These are phyloP conservation scores for Saitozyma sp. DNA, from an alignment of 768 basidiomycete species.

Conservation along the genomic window DNA sequence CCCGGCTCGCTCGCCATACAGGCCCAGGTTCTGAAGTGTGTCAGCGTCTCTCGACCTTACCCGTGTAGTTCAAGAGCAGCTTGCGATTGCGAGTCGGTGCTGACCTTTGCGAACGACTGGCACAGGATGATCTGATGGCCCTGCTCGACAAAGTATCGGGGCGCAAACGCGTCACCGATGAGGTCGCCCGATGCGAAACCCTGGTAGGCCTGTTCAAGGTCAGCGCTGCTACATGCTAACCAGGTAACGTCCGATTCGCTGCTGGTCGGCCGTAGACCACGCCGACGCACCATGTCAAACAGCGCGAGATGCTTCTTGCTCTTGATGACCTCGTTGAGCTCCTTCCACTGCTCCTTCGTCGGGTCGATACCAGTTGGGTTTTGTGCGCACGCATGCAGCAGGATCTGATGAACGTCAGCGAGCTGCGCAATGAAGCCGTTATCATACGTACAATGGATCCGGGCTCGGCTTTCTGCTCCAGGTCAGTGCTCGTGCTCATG, in stretches of 20 bases:
- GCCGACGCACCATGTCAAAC: slow-evolving; percentile 76
- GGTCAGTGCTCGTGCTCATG: background rate
- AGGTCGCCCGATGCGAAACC: slow-evolving; percentile 96
- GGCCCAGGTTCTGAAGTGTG: slow-evolving; percentile 74
- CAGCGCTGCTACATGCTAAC: background rate
- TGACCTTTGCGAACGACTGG: slow-evolving; percentile 88
- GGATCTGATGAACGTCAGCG: slow-evolving; percentile 56
- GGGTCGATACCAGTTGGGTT: slow-evolving; percentile 98
- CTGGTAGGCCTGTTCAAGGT: slow-evolving; percentile 76
- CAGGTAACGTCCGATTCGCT: background rate
- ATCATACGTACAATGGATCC: slow-evolving; percentile 63
- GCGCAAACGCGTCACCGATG: slow-evolving; percentile 84
- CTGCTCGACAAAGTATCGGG: slow-evolving; percentile 86
- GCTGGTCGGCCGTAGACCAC: background rate
- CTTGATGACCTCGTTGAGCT: slow-evolving; percentile 80
- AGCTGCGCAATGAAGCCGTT: background rate
- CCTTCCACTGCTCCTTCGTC: slow-evolving; percentile 85
- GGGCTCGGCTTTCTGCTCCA: slow-evolving; percentile 60
- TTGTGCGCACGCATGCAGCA: slow-evolving; percentile 96
- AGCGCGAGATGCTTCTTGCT: slow-evolving; percentile 87
- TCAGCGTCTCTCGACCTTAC: slow-evolving; percentile 4
- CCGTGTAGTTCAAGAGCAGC: too few species aligned
- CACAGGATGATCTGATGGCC: slow-evolving; percentile 92
- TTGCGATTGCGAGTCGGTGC: too few species aligned
- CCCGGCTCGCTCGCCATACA: slow-evolving; percentile 97